These are phyloP conservation scores for Achaetomiella virescens DNA, from an alignment of 495 filamentous ascomycete genomes.

Conservation along the genomic window DNA sequence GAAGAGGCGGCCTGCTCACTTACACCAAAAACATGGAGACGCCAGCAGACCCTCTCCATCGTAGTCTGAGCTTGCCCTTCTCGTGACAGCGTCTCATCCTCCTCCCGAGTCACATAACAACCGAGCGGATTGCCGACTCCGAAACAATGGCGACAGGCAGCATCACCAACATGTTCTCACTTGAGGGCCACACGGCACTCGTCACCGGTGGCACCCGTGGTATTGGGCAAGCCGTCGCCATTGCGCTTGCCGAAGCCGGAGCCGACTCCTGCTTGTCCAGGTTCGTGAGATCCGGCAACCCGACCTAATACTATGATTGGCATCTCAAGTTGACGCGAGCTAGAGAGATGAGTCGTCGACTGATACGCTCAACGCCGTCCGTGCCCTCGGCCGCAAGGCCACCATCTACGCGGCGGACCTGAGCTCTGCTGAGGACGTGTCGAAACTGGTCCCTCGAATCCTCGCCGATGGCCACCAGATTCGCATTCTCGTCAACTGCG, in stretches of 20 bases:
- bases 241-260: slow-evolving; percentile 76
- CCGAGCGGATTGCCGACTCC: not conserved
- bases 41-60: too few relatives aligned
- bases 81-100: not conserved
- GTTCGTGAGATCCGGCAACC: slow-evolving; percentile 24
- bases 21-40: too few relatives aligned
- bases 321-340: not conserved
- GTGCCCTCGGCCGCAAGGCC: slow-evolving; percentile 59
- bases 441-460: slow-evolving; percentile 54
- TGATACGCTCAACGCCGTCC: slow-evolving; percentile 56
- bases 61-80: too few relatives aligned
- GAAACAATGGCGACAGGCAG: slow-evolving; percentile 9
- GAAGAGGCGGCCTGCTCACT: too few relatives aligned
- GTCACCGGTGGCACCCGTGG: slow-evolving; percentile 85
- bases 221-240: slow-evolving; percentile 77
- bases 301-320: not conserved
- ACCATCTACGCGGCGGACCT: slow-evolving; percentile 69
- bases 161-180: slow-evolving; percentile 41
- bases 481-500: slow-evolving; percentile 77
- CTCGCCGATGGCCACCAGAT: slow-evolving; percentile 54
- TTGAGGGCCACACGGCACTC: slow-evolving; percentile 67
- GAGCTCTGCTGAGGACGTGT: slow-evolving; percentile 53
- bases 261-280: slow-evolving; percentile 73
- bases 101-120: not conserved
- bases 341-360: slow-evolving; percentile 62